A percentile compares a stretch with the other conserved stretches of the same genome.
Conservation (phyloP, 129 eudicot species). For the Mikania micrantha region DNA sequence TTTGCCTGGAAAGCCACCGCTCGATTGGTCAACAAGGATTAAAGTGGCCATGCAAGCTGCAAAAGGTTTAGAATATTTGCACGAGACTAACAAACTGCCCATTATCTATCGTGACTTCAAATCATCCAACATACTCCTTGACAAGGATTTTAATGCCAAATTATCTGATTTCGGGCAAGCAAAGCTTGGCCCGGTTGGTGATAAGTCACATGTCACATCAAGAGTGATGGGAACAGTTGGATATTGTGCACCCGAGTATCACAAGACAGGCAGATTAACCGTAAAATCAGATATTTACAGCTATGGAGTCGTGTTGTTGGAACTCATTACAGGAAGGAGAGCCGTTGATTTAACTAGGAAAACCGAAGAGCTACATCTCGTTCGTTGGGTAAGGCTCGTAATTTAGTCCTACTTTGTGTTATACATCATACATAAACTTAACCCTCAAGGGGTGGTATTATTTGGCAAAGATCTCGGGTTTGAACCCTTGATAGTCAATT, state of each 20-base stretch:
- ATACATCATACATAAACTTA: neutral
- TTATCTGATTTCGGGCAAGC: slow-evolving; percentile 90
- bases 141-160: slow-evolving; percentile 55
- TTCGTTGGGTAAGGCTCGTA: slow-evolving; percentile 52
- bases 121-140: slow-evolving; percentile 77
- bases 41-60: slow-evolving; percentile 69
- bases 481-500: no score
- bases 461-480: no score
- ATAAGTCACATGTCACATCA: slow-evolving; percentile 57
- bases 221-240: slow-evolving; percentile 91
- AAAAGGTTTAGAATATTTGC: slow-evolving; percentile 74
- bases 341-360: slow-evolving; percentile 48
- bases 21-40: slow-evolving; percentile 66
- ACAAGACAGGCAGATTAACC: slow-evolving; percentile 64
- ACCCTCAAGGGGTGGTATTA: no score
- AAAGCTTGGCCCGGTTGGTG: slow-evolving; percentile 76
- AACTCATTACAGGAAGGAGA: slow-evolving; percentile 72
- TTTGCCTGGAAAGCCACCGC: slow-evolving; percentile 29
- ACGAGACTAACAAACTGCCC: slow-evolving; percentile 66
- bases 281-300: slow-evolving; percentile 75
- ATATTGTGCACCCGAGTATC: slow-evolving; percentile 91
- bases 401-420: neutral
- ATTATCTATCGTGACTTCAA: slow-evolving; percentile 74
- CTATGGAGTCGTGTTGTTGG: slow-evolving; percentile 79
- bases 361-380: slow-evolving; percentile 50